Evolutionary conservation across 805 yeast species (phyloP).

Genomic region (Wickerhamomyces tratensis): DNA sequence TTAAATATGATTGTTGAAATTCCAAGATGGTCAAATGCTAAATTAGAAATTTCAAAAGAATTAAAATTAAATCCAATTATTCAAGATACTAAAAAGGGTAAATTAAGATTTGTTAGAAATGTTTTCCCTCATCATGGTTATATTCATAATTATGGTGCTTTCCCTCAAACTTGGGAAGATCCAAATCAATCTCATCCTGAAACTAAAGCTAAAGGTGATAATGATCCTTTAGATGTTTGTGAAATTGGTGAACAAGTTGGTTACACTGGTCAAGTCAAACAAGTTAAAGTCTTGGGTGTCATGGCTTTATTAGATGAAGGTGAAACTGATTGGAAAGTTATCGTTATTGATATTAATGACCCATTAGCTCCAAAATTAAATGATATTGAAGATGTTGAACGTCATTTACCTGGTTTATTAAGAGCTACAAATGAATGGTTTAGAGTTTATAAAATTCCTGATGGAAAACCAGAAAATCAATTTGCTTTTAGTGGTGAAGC

Average conservation of each 20-base stretch:
- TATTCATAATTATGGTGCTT: constrained; percentile 92
- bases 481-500: constrained; percentile 96
- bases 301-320: constrained; percentile 93
- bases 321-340: constrained; percentile 86
- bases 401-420: constrained; percentile 83
- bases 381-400: constrained; percentile 87
- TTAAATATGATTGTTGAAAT: constrained; percentile 91
- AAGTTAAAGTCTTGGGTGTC: constrained; percentile 88
- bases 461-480: constrained; percentile 93
- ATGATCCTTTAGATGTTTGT: constrained; percentile 80
- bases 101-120: constrained; percentile 91
- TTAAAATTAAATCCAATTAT: constrained; percentile 80
- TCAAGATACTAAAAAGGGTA: constrained; percentile 97
- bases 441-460: constrained; percentile 95
- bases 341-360: constrained; percentile 75
- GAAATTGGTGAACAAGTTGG: constrained; percentile 68
- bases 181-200: constrained; percentile 55
- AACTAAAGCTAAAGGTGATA: constrained; percentile 67
- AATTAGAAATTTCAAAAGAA: constrained; percentile 89
- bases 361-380: constrained; percentile 81
- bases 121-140: constrained; percentile 99
- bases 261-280: constrained; percentile 65
- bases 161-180: constrained; percentile 26
- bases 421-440: constrained; percentile 97
- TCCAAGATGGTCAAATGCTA: constrained; percentile 98